phyloP scores from a whole-genome alignment of 768 basidiomycete genomes.

The Pulveroboletus sp. region DNA sequence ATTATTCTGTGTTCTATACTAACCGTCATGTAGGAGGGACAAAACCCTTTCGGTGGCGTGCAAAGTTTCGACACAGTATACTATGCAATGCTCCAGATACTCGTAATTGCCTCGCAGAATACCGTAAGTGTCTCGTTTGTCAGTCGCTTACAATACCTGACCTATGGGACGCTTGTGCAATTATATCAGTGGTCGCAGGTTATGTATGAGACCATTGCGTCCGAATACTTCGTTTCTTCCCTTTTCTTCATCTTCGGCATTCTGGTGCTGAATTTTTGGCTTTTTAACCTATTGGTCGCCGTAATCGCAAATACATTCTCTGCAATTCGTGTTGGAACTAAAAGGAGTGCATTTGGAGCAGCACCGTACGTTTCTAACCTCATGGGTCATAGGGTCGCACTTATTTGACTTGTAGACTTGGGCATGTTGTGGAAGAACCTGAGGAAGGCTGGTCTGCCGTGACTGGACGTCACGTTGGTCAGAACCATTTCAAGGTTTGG shows the following conservation, averaged over 20 bases:
- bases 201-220: conserved; percentile 87
- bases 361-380: conserved; percentile 28
- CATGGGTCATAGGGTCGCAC: neutral
- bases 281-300: conserved; percentile 90
- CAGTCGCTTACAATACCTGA: neutral
- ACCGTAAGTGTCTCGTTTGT: conserved; percentile 43
- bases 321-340: conserved; percentile 80
- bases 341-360: conserved; percentile 89
- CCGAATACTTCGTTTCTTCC: conserved; percentile 85
- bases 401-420: conserved; percentile 29
- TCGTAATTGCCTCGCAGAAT: conserved; percentile 78
- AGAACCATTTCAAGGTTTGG: conserved; percentile 49
- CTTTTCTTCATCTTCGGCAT: conserved; percentile 84
- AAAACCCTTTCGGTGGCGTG: conserved; percentile 61
- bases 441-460: conserved; percentile 60
- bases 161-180: neutral
- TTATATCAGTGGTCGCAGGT: conserved; percentile 59
- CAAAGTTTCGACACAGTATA: conserved; percentile 91
- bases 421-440: conserved; percentile 44
- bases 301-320: conserved; percentile 94
- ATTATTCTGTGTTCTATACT: neutral
- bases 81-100: conserved; percentile 72
- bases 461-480: conserved; percentile 39
- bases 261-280: conserved; percentile 88
- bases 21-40: conserved; percentile 42